Conservation (phyloP, 768 basidiomycete species). For the Hortiboletus flavorubellus region DNA sequence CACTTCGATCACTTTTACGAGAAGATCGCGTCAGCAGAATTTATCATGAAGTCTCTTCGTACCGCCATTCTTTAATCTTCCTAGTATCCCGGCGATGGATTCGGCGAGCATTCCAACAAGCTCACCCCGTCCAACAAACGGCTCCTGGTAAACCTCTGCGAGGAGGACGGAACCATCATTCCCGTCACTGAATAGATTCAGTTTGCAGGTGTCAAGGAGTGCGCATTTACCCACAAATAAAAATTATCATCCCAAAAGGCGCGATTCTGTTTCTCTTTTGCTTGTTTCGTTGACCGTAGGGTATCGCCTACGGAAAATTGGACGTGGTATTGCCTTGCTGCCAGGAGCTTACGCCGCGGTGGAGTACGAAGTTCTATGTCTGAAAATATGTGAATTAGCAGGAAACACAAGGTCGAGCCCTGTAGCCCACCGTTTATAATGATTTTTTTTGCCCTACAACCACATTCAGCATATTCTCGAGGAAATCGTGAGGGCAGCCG, state of each 20-base stretch:
- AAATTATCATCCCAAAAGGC: slow-evolving; percentile 12
- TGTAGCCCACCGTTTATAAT: slow-evolving; percentile 7
- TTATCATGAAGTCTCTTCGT: background rate
- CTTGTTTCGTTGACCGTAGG: slow-evolving; percentile 11
- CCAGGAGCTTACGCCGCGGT: background rate
- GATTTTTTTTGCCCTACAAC: slow-evolving; percentile 8
- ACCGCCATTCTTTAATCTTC: slow-evolving; percentile 15
- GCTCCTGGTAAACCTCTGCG: slow-evolving; percentile 13
- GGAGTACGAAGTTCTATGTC: slow-evolving; percentile 13
- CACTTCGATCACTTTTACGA: slow-evolving; percentile 12
- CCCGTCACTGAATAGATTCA: slow-evolving; percentile 13
- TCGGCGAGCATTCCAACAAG: slow-evolving; percentile 10
- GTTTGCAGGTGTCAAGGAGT: background rate
- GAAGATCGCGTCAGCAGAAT: background rate
- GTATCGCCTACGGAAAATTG: slow-evolving; percentile 9
- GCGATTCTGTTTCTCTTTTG: slow-evolving; percentile 9
- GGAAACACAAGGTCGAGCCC: background rate
- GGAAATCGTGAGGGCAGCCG: background rate
- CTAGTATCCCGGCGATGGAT: slow-evolving; percentile 10
- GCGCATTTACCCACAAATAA: slow-evolving; percentile 13
- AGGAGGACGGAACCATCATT: slow-evolving; percentile 9
- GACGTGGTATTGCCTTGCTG: slow-evolving; percentile 11
- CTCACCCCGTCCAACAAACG: background rate
- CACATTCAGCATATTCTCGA: background rate
- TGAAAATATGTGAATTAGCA: background rate